These are phyloP conservation scores for Globisporangium apiculatum DNA, from an alignment of 352 stramenopile species.

Conservation along the genomic window DNA sequence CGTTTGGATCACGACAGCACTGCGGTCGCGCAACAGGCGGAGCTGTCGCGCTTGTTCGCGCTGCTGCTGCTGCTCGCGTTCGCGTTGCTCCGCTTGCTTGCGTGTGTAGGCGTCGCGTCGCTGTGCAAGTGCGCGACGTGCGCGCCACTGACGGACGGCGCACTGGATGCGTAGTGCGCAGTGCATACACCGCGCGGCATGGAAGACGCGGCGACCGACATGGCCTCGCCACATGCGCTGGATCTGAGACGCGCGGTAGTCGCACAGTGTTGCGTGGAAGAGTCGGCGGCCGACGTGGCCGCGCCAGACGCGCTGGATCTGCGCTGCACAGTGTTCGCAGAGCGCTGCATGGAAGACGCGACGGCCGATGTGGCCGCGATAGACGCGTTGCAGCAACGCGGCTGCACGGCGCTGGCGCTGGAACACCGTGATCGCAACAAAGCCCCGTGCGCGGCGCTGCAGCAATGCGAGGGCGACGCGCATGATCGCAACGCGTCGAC, in stretches of 20 bases:
- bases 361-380: conserved; percentile 24
- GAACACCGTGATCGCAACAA: conserved; percentile 30
- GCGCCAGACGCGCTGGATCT: conserved; percentile 45
- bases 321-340: conserved; percentile 25
- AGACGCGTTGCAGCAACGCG: conserved; percentile 26
- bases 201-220: too few species aligned
- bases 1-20: conserved; percentile 36
- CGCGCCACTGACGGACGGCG: conserved; percentile 27
- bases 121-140: conserved; percentile 24
- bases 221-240: too few species aligned
- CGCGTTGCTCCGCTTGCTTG: conserved; percentile 25
- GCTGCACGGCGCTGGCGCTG: conserved; percentile 16
- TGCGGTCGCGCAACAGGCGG: conserved; percentile 18
- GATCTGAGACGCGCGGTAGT: conserved; percentile 3
- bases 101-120: conserved; percentile 21
- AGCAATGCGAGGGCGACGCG: conserved; percentile 31
- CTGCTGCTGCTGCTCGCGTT: conserved; percentile 14
- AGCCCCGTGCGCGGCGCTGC: conserved; percentile 42
- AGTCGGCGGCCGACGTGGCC: conserved; percentile 29
- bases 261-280: conserved; percentile 23
- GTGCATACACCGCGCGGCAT: not conserved
- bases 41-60: conserved; percentile 15
- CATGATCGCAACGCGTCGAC: conserved; percentile 26
- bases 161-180: conserved; percentile 47
- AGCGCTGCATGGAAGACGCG: conserved; percentile 14